Base-by-base conservation (phyloP, 495 filamentous ascomycete genomes). In the Xylaria longipes region DNA sequence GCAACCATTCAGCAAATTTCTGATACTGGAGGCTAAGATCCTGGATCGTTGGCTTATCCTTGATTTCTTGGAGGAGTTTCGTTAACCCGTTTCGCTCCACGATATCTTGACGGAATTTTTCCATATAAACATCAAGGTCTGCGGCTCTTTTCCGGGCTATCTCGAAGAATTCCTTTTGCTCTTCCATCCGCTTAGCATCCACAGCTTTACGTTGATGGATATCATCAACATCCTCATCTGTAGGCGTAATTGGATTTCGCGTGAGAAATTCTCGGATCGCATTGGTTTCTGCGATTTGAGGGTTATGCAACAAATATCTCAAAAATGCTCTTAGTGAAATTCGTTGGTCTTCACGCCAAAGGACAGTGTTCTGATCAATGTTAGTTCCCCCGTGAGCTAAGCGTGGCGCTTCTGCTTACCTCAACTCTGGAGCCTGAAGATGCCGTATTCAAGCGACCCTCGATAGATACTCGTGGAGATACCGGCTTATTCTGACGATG, bases 71-170 rank as follows among this genome's bases (percentile, higher is more conserved):
- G 80, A 99, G 97, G 27, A 99, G 90, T 78, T 93, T 96, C 1
- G 95, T 97, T 65, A 99, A 85, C 12, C 96, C 96, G 83, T 98
- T 89, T 39, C 81, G 83, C 69, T 89, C 86, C 45, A 89, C 82
- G 60, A 89, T 87, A 68, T 89, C 87, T 77, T 85, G 85, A 5
- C 87, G 86, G 71, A 89, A 89, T 90, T 96, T 82, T 82, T 99
- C 96, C 96, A 99, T 99, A 78, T 98, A 98, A 9, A 97, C 92
- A 82, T 99, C 97, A 61, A 99, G 81, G 76, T 98, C 97, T 4
- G 91, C 90, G 17, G 96, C 96, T 64, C 96, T 91, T 79, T 94
- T 90, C 71, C 94, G 84, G 2, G 96, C 96, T 78, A 99, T 93
- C 77, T 99, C 95, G 82, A 97, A 99, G 80, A 99, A 99, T 65